phyloP scores from a whole-genome alignment of 768 basidiomycete species.

The Boletus vermiculosoides region DNA sequence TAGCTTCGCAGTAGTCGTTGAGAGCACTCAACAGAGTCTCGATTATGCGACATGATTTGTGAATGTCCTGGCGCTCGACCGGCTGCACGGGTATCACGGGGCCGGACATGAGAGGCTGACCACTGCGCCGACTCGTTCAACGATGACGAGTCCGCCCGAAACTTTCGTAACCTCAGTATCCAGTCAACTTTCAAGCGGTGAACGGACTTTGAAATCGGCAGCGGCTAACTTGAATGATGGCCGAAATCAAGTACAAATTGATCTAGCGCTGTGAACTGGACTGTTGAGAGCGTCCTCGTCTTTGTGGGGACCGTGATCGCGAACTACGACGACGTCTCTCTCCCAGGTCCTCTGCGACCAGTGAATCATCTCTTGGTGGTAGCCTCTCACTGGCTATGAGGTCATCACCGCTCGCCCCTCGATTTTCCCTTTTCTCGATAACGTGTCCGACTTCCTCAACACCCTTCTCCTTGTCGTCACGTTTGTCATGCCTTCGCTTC shows the following conservation, averaged over 20 bases:
- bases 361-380: not conserved
- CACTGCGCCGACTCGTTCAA: too few relatives aligned
- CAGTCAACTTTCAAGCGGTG: not conserved
- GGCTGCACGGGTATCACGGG: slow-evolving; percentile 27
- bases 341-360: not conserved
- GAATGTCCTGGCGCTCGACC: slow-evolving; percentile 68
- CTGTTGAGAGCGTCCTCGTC: not conserved
- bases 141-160: not conserved
- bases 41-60: slow-evolving; percentile 77
- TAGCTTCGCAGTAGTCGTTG: slow-evolving; percentile 75
- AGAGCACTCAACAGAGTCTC: slow-evolving; percentile 65
- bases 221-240: not conserved
- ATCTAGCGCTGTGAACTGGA: not conserved
- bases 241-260: not conserved
- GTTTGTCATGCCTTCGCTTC: slow-evolving; percentile 72
- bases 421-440: not conserved
- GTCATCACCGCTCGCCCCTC: not conserved
- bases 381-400: not conserved
- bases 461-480: slow-evolving; percentile 7
- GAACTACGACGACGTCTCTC: slow-evolving; percentile 18
- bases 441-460: not conserved
- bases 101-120: slow-evolving; percentile 11
- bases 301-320: slow-evolving; percentile 30
- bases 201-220: slow-evolving; percentile 25
- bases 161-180: not conserved